Evolutionary conservation across 208 protist species (phyloP), one percentile per base, ranked within the genome.

Genomic region (Crithidia thermophila): DNA sequence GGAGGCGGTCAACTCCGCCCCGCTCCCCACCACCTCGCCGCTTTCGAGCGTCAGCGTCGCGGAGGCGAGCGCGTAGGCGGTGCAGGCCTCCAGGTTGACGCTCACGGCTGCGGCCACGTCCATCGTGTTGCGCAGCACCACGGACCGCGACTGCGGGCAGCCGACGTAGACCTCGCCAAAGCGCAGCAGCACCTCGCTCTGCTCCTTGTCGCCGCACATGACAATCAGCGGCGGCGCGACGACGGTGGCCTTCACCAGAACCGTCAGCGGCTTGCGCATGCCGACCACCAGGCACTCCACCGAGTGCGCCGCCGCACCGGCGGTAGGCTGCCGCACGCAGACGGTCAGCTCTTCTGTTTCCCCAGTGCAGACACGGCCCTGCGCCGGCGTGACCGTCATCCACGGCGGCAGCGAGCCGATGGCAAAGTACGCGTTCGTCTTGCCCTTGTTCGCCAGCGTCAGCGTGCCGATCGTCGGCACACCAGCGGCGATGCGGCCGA

Each of bases 101-200:
- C 74, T 40, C 11, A 98, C 66, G 14, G 95, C 73, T 11, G 90
- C 95, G 4, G 84, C 79, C 9, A 98, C 90, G 50, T 86, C 77
- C 43, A 84, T 81, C 33, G 34, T 83, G 77, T 98, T 98, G 10
- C 58, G 68, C 49, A 98, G 64, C 18, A 72, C 70, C 30, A 98
- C 67, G 18, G 75, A 66, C 20, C 67, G 77, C 2, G 67, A 55
- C 39, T 70, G 61, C 53, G 78, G 73, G 27, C 74, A 82, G 10
- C 92, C 92, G 23, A 97, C 81, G 59, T 89, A 94, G 16, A 98
- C 85, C 25, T 88, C 65, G 13, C 87, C 93, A 72, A 96, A 98
- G 47, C 92, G 79, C 18, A 98, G 79, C 27, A 78, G 42, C n/a
- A 86, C 64, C 69, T 97, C 93, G 14, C 77, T 80, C 53, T 93